Conservation (phyloP, 108 stramenopile genomes). For the Epipyxis sp. region DNA sequence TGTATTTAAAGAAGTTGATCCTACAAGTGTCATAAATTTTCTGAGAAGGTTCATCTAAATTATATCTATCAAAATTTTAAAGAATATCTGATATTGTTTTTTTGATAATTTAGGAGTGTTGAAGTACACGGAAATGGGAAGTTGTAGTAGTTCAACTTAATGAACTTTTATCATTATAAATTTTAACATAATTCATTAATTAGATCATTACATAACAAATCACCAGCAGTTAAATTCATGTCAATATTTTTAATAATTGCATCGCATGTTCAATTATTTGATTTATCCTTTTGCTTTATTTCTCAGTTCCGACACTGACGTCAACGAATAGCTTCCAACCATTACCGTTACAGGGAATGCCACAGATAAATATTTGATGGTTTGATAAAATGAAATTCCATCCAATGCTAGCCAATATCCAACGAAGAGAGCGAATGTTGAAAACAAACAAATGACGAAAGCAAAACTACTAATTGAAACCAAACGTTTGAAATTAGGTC, state of each 20-base stretch:
- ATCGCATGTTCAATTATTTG: too few relatives aligned
- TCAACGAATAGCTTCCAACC: constrained; percentile 1
- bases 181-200: too few relatives aligned
- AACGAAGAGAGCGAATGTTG: background rate
- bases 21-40: background rate
- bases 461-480: background rate
- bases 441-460: background rate
- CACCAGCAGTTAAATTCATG: too few relatives aligned
- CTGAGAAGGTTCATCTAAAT: too few relatives aligned
- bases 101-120: too few relatives aligned
- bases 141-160: too few relatives aligned
- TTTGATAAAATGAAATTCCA: constrained; percentile 1
- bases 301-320: background rate
- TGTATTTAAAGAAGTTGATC: constrained; percentile 67
- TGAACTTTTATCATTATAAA: too few relatives aligned
- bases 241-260: too few relatives aligned
- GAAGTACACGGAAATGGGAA: too few relatives aligned
- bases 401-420: constrained; percentile 21
- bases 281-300: background rate
- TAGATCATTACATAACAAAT: too few relatives aligned
- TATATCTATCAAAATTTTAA: too few relatives aligned
- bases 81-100: too few relatives aligned
- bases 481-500: background rate
- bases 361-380: constrained; percentile 28
- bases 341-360: constrained; percentile 18